A percentile compares a stretch with the other conserved stretches of the same genome.
These are phyloP conservation scores for Polyplosphaeria fusca DNA, from an alignment of 495 filamentous ascomycete genomes.

Conservation along the genomic window DNA sequence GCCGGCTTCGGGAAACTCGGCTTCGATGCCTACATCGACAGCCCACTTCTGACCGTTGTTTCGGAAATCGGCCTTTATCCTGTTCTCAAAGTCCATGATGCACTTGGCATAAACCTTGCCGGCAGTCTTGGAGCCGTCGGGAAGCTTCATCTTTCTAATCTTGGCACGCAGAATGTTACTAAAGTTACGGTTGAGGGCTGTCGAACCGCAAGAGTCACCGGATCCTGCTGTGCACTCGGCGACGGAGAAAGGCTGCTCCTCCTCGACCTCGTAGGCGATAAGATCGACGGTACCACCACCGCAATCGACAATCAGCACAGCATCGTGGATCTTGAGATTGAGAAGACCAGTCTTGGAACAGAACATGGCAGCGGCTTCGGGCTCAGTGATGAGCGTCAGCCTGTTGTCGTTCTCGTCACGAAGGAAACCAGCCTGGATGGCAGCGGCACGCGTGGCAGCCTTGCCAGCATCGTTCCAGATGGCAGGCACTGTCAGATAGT, in stretches of 20 bases:
- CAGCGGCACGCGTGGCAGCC: slow-evolving; percentile 66
- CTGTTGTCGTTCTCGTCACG: slow-evolving; percentile 73
- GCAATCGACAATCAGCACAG: slow-evolving; percentile 71
- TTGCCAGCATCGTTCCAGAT: slow-evolving; percentile 78
- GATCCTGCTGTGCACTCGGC: slow-evolving; percentile 73
- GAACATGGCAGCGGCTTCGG: slow-evolving; percentile 69
- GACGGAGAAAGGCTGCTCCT: slow-evolving; percentile 71
- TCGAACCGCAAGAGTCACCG: slow-evolving; percentile 71
- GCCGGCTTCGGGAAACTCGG: slow-evolving; percentile 71
- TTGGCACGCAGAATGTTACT: slow-evolving; percentile 72
- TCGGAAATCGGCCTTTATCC: slow-evolving; percentile 77
- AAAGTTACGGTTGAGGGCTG: slow-evolving; percentile 71
- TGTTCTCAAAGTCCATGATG: slow-evolving; percentile 78
- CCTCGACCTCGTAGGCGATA: slow-evolving; percentile 74
- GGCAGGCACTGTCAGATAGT: slow-evolving; percentile 70
- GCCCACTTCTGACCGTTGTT: slow-evolving; percentile 79
- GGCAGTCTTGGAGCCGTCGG: slow-evolving; percentile 70
- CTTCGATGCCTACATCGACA: slow-evolving; percentile 73
- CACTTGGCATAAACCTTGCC: slow-evolving; percentile 74
- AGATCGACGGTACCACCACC: slow-evolving; percentile 73
- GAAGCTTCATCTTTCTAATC: slow-evolving; percentile 75
- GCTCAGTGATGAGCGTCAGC: slow-evolving; percentile 68
- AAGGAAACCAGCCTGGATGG: slow-evolving; percentile 71
- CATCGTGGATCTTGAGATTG: slow-evolving; percentile 71
- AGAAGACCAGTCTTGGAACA: slow-evolving; percentile 71